phyloP scores from a whole-genome alignment of 1,139 yeast species.

The Sugiyamaella sp. region DNA sequence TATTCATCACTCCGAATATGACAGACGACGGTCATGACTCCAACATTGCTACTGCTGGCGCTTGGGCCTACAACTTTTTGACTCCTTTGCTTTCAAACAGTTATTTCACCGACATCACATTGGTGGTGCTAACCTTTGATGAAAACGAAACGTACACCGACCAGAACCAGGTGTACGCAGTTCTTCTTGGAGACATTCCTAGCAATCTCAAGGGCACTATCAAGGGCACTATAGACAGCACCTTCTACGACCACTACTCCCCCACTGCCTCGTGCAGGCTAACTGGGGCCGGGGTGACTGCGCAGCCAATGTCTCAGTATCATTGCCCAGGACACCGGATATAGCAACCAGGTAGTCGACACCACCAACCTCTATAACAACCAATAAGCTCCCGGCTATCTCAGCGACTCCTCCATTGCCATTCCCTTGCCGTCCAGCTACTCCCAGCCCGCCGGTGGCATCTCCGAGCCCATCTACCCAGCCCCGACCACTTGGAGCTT shows the following conservation, averaged over 20 bases:
- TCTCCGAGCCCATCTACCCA: constrained; percentile 27
- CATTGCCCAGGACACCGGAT: constrained; percentile 46
- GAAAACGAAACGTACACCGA: constrained; percentile 49
- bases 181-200: constrained; percentile 51
- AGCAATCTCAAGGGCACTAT: constrained; percentile 46
- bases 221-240: constrained; percentile 48
- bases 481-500: constrained; percentile 15
- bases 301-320: constrained; percentile 50
- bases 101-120: constrained; percentile 50
- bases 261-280: constrained; percentile 45
- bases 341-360: constrained; percentile 43
- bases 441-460: constrained; percentile 48
- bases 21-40: constrained; percentile 54
- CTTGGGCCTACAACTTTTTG: constrained; percentile 50
- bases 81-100: constrained; percentile 47
- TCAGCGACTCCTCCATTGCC: constrained; percentile 40
- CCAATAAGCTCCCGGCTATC: constrained; percentile 47
- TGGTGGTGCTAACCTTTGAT: constrained; percentile 52
- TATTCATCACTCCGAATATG: constrained; percentile 55
- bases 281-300: constrained; percentile 50
- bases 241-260: constrained; percentile 55
- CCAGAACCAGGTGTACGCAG: constrained; percentile 50
- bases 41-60: constrained; percentile 48
- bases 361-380: constrained; percentile 47
- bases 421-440: constrained; percentile 48